Percentiles rank a stretch among this genome's conserved stretches.
phyloP scores from a whole-genome alignment of 257 asterid species.

The Solanum etuberosum region DNA sequence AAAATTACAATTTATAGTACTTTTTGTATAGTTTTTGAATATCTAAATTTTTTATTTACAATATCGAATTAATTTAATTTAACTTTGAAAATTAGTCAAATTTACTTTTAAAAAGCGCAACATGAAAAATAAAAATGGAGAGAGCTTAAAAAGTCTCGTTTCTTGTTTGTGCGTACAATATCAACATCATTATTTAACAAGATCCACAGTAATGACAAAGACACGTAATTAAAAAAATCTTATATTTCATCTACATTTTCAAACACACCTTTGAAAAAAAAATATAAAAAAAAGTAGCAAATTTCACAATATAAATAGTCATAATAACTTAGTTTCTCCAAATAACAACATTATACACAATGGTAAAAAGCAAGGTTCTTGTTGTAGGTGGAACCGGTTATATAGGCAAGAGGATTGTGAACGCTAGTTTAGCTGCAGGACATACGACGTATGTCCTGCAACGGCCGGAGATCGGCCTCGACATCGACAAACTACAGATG shows the following conservation, averaged over 20 bases:
- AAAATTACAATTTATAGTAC: too few species aligned
- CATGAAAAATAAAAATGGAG: too few species aligned
- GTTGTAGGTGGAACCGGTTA: constrained; percentile 85
- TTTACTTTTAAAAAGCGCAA: accelerated
- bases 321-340: neutral
- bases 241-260: neutral
- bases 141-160: neutral
- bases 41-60: too few species aligned
- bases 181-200: neutral
- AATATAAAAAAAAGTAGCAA: neutral
- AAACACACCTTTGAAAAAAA: neutral
- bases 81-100: too few species aligned
- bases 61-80: too few species aligned
- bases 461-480: constrained; percentile 59
- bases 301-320: neutral
- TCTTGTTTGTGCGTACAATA: neutral
- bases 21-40: too few species aligned
- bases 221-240: neutral
- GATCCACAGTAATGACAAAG: neutral
- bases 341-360: neutral
- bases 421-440: constrained; percentile 66
- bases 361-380: constrained; percentile 61
- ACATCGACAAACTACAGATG: constrained; percentile 53
- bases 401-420: constrained; percentile 56
- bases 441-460: constrained; percentile 59